Percentiles rank a stretch among this genome's conserved stretches.
Evolutionary conservation across 2,329 filamentous ascomycete genomes (phyloP).

Genomic region (Paecilomyces variotii): DNA sequence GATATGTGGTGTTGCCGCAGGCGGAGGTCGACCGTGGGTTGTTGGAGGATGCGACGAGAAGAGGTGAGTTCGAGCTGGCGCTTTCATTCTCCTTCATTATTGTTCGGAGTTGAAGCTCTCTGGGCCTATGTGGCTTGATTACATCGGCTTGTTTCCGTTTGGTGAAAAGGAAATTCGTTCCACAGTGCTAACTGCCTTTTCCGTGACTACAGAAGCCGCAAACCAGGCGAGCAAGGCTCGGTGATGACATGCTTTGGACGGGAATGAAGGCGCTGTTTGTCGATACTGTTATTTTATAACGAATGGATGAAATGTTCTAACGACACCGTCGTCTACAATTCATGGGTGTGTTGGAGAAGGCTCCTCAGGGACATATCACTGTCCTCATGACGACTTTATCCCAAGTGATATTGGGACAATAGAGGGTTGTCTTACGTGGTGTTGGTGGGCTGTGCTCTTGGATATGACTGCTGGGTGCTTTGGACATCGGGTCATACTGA

Average conservation of each 20-base stretch:
- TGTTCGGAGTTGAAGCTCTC: slow-evolving; percentile 1
- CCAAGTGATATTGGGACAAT: not conserved
- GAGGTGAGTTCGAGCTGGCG: slow-evolving; percentile 51
- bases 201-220: slow-evolving; percentile 36
- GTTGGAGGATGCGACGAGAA: slow-evolving; percentile 82
- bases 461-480: not conserved
- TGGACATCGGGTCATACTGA: not conserved
- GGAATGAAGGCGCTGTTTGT: not conserved
- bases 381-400: not conserved
- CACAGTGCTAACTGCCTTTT: slow-evolving; percentile 7
- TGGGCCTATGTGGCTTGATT: not conserved
- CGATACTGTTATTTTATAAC: not conserved
- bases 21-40: slow-evolving; percentile 76
- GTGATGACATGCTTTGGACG: slow-evolving; percentile 12
- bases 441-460: not conserved
- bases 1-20: slow-evolving; percentile 83
- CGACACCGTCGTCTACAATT: not conserved
- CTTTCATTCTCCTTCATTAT: not conserved
- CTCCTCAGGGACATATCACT: not conserved
- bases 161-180: not conserved
- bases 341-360: slow-evolving; percentile 1
- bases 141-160: not conserved
- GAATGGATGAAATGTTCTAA: not conserved
- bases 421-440: not conserved
- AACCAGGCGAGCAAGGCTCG: slow-evolving; percentile 44